phyloP scores from a whole-genome alignment of 495 filamentous ascomycete genomes.

The Thozetella sp. region DNA sequence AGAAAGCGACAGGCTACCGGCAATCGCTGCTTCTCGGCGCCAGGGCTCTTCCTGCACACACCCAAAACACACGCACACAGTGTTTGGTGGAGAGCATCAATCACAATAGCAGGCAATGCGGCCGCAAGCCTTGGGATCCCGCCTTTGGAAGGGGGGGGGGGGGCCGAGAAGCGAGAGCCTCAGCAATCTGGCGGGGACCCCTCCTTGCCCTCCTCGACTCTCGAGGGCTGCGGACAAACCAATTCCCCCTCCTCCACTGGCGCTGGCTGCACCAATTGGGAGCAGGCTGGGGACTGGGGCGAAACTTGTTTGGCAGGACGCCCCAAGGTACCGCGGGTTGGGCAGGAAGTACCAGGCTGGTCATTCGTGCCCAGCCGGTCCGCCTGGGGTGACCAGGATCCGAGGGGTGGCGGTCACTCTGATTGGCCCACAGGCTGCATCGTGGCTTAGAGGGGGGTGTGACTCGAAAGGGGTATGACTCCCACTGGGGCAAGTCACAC shows the following conservation, averaged over 20 bases:
- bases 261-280: constrained; percentile 8
- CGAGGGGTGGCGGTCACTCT: not conserved
- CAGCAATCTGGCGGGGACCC: too few species aligned
- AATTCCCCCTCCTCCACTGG: not conserved
- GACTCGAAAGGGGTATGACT: constrained; percentile 24
- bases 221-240: not conserved
- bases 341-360: not conserved
- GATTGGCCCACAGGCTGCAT: not conserved
- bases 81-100: too few species aligned
- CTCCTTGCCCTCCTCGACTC: too few species aligned
- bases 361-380: constrained; percentile 1
- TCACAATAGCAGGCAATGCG: too few species aligned
- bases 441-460: constrained; percentile 14
- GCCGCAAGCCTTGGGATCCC: too few species aligned
- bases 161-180: too few species aligned
- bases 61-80: too few species aligned
- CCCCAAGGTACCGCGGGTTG: not conserved
- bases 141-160: too few species aligned
- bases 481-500: constrained; percentile 11
- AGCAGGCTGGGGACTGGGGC: constrained; percentile 3
- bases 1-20: too few species aligned
- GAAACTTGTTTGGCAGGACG: not conserved
- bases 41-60: too few species aligned
- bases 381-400: constrained; percentile 1
- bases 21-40: too few species aligned